Base-by-base conservation (phyloP, 2,329 filamentous ascomycete species). In the Ceratocystis alfenasii region DNA sequence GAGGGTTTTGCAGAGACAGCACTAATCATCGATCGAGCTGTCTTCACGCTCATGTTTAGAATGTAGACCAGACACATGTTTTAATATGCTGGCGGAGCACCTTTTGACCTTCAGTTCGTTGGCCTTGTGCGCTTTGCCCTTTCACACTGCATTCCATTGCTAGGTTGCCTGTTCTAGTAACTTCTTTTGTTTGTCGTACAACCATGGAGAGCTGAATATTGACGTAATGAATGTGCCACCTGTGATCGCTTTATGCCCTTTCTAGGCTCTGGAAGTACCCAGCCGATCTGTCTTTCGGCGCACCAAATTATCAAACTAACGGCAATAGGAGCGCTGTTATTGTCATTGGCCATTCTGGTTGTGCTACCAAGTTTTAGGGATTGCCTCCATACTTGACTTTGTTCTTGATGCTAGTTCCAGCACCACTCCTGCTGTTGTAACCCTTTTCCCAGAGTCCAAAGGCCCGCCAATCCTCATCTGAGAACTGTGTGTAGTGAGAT, bases 221-320 rank as follows among this genome's bases (percentile, higher is more conserved):
- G 10, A 10, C 12, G n/a, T n/a, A 8, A 8, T 6, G 45, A 20
- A 17, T 8, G 20, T 12, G n/a, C 1, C 20, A 12, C 7, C 46
- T 22, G 20, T 25, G 2, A 10, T 10, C 4, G 22, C 46, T 25
- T 22, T 50, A 5, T 50, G 22, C 10, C 2, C 46, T 15, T 8
- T 12, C 20, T 10, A 30, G 44, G 5, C 15, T 25, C 44, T 30
- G 8, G 4, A 5, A n/a, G 6, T 30, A 25, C 22, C 28, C 22
- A 22, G 41, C 2, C 36, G 22, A 30, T 33, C 44, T 12, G 6
- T n/a, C 20, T 10, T 30, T 25, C 12, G 36, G 44, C 33, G 41
- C 41, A 60, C 63, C 63, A 65, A 30, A 65, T 65, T 7, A 41
- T 61, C 12, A 55, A 55, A 15, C 63, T 65, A 4, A 55, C 63